Evolutionary conservation across 2,329 filamentous ascomycete genomes (phyloP), one percentile per base, ranked within the genome.

Genomic region (Ophiostoma angusticollis): DNA sequence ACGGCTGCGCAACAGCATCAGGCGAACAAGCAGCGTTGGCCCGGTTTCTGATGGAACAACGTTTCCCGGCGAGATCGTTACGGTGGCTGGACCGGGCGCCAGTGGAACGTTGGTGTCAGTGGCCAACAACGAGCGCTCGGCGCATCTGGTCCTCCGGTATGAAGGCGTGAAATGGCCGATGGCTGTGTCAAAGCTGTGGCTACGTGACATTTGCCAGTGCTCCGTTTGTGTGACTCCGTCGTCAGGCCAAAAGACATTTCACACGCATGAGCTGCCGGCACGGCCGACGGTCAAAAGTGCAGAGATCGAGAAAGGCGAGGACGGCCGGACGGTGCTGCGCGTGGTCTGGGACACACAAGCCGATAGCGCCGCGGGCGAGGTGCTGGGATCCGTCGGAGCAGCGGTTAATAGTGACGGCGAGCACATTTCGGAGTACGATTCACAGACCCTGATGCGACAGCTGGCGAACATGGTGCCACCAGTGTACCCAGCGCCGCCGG

Each of bases 191-290:
- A 34, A 39, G 9, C 30, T 53, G 7, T 61, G 57, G 50, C 57
- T 79, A 16, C 68, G 76, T 27, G 75, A 80, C 52, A 58, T 67
- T 41, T 80, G 76, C 57, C 52, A 58, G 16, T 80, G 75, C 52
- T 47, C 60, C n/a, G 50, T 45, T 31, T 80, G 75, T 50, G 61
- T 75, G 23, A 68, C 79, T 51, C 60, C 67, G 4, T 67, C 70
- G 30, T 75, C 72, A 13, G 67, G 64, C 30, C 75, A 80, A 52
- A 80, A 79, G 57, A 61, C 63, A 27, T 83, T 83, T 55, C 68
- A 70, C 39, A 78, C 76, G 1, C 63, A 65, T 16, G 76, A 84
- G 37, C 77, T 85, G 30, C 72, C 77, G 0, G 22, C 19, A 9
- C 14, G 5, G 3, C 49, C 48, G 9, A n/a, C 2, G 5, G 35